Evolutionary conservation across 73 alveolate genomes (phyloP), one percentile per base, ranked within the genome.

Genomic region (Blepharisma japonicum): DNA sequence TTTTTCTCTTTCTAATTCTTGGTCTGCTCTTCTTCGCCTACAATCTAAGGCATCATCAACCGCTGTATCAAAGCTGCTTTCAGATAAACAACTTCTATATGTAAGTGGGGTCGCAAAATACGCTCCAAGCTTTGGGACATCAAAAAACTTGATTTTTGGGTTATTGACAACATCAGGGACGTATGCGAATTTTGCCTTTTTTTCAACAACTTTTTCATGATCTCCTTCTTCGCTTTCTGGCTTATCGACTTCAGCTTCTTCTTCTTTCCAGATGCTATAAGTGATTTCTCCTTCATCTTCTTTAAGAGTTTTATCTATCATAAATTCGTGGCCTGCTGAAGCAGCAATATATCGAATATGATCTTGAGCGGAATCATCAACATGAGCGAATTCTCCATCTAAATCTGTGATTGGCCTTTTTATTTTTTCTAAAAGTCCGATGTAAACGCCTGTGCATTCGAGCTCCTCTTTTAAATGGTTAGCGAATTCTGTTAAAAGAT

Each of bases 361-460:
- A 77, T 82, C 76, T 7, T 94, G 92, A 27, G 85, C 85, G 23
- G 91, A 92, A 0, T 79, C 88, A 81, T 96, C 97, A 11, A 90
- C 81, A 71, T 96, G 99, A 5, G 98, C 98, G 56, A 77, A 84
- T 55, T 92, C 98, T 71, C 91, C 98, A 77, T 96, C 99, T 4
- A 85, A 92, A 54, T 88, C 96, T 7, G 53, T 77, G 61, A 93
- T 91, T 77, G 68, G 78, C 51, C 68, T 82, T 86, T 85, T 77
- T 55, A 84, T 91, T 77, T 53, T 66, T 6, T 89, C 98, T 23
- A 88, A 87, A 39, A 79, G 49, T 23, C 98, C 99, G 46, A 96
- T 81, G 80, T 96, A 96, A 18, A 93, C 98, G 23, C 98, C 98
- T 32, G 99, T 94, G 21, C 97, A 91, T 6, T 87, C 86, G 38